Base-by-base conservation (phyloP, 768 basidiomycete species). In the Hydnomerulius pinastri region DNA sequence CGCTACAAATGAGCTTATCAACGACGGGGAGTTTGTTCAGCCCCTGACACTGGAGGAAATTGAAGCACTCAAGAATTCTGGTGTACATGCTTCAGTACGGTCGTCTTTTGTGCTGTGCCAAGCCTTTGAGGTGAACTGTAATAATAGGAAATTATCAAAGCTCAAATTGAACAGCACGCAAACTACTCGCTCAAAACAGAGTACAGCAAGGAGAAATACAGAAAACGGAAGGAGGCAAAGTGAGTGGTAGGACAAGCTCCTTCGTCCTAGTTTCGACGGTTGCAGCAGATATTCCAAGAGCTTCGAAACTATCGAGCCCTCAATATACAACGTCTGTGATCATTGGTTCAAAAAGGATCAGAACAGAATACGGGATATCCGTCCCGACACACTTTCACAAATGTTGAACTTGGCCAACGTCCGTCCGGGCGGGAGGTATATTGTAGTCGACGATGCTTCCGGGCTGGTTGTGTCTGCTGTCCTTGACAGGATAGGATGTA, bases 161-260 rank as follows among this genome's bases (percentile, higher is more conserved):
- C 78, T 67, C 96, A 98, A 69, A 96, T 98, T 40, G 92, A 92
- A 59, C 82, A 86, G 61, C 96, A 98, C 61, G 86, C 90, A 25
- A 90, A 91, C 60, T 99, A 90, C 67, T 84, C 85, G 10, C 74
- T 98, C 42, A 98, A 98, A 71, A 98, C 95, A 1, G 97, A 96
- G 69, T 98, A 95, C 69, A 94, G 91, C 71, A 98, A 99, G 70
- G 95, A 98, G 63, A 99, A 99, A 67, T 99, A 98, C 71, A 88
- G 83, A 67, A 96, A 95, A 68, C 79, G 92, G 32, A 99, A 99
- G 69, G 92, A 95, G 72, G 93, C 91, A 49, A 99, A 98, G 95
- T 96, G 63, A 57, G 85, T 66, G 13, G 4, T 13, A 23, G 35
- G 35, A 13, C 23, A 30, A 33, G 39, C 17, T 39, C 29, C 10